Conservation (phyloP, 495 filamentous ascomycete genomes). For the Annulohypoxylon maeteangense region DNA sequence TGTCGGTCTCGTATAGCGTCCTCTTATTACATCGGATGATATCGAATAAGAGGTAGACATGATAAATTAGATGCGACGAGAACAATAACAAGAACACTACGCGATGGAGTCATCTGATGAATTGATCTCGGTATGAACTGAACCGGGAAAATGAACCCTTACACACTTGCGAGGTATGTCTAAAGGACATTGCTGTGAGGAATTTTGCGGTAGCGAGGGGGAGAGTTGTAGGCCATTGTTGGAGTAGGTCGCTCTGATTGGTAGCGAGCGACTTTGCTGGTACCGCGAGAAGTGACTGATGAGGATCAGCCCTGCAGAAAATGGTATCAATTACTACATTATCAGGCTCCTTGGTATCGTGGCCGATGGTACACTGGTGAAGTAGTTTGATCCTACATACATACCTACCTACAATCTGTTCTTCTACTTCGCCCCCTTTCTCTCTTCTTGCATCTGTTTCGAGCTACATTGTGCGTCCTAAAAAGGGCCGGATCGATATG, state of each 20-base stretch:
- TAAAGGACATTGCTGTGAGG: slow-evolving; percentile 30
- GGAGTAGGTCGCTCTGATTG: slow-evolving; percentile 16
- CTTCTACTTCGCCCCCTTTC: slow-evolving; percentile 5
- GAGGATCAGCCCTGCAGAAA: slow-evolving; percentile 39
- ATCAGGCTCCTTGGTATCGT: slow-evolving; percentile 36
- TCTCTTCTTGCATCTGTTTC: background rate
- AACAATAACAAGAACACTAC: background rate
- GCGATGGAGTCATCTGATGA: slow-evolving; percentile 26
- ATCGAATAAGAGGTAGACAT: background rate
- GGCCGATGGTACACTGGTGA: slow-evolving; percentile 23
- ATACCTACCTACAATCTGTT: background rate
- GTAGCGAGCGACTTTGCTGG: slow-evolving; percentile 5
- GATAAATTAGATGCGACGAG: slow-evolving; percentile 4
- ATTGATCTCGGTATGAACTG: slow-evolving; percentile 18
- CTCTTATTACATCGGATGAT: background rate
- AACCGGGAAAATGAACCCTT: slow-evolving; percentile 7
- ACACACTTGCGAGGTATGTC: slow-evolving; percentile 16
- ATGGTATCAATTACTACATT: slow-evolving; percentile 38
- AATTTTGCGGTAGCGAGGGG: slow-evolving; percentile 38
- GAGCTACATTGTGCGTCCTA: slow-evolving; percentile 12
- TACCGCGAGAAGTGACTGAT: slow-evolving; percentile 25
- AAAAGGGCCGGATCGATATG: slow-evolving; percentile 12
- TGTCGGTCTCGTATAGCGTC: background rate
- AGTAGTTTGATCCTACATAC: slow-evolving; percentile 21
- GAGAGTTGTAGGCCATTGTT: slow-evolving; percentile 19